Evolutionary conservation across 306 rosid genomes (phyloP).

Genomic region (Purshia tridentata): DNA sequence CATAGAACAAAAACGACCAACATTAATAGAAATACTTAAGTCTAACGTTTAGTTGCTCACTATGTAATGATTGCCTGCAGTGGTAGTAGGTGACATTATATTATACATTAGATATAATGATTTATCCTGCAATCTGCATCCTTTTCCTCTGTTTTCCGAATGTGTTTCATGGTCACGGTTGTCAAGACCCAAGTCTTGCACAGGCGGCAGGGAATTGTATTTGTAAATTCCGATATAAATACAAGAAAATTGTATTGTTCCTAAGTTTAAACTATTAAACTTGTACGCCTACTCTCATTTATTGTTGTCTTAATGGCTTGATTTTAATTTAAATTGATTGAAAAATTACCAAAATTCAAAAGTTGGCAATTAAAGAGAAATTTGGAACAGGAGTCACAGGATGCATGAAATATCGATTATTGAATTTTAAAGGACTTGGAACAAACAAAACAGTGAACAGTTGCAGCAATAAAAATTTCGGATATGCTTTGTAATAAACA

Average conservation of each 20-base stretch:
- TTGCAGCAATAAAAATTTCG: too few species aligned
- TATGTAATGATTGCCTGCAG: neutral
- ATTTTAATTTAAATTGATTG: too few species aligned
- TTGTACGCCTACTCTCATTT: neutral
- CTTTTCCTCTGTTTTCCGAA: neutral
- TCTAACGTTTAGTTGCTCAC: neutral
- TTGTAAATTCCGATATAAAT: neutral
- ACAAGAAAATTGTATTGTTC: neutral
- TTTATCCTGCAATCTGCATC: neutral
- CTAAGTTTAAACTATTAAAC: neutral
- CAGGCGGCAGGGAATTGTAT: neutral
- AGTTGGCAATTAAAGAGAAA: too few species aligned
- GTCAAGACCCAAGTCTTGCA: neutral
- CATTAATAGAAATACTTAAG: neutral
- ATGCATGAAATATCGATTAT: too few species aligned
- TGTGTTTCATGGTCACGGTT: neutral
- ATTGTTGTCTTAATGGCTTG: neutral
- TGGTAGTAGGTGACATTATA: neutral
- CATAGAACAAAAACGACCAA: slow-evolving; percentile 23
- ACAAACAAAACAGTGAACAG: too few species aligned
- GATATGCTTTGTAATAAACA: too few species aligned
- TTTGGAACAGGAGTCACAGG: too few species aligned
- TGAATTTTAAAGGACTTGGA: too few species aligned
- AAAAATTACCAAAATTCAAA: neutral
- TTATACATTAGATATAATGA: neutral